Evolutionary conservation across 2,329 filamentous ascomycete genomes (phyloP).

Genomic region (Fusarium protoensiforme): DNA sequence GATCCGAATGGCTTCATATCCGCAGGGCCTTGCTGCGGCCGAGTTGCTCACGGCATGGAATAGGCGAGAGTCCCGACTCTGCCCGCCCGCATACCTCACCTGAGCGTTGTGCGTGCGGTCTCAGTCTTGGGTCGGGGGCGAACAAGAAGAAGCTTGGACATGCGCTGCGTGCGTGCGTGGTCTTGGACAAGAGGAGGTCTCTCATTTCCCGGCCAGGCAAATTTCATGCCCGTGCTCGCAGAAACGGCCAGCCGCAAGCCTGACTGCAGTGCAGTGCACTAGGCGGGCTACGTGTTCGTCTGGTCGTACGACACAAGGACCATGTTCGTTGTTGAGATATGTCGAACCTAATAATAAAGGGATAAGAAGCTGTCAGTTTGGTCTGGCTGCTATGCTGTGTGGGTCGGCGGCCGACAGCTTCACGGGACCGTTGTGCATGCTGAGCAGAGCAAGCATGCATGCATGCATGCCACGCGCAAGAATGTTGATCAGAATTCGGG

Average conservation of each 20-base stretch:
- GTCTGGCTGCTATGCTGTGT: slow-evolving; percentile 9
- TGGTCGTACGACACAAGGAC: slow-evolving; percentile 28
- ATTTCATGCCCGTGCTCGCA: slow-evolving; percentile 33
- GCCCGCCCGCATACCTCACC: slow-evolving; percentile 18
- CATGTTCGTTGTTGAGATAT: slow-evolving; percentile 15
- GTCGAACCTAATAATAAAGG: slow-evolving; percentile 2
- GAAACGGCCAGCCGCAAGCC: slow-evolving; percentile 22
- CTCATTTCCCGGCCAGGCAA: slow-evolving; percentile 38
- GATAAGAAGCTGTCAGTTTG: slow-evolving; percentile 2
- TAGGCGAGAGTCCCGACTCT: slow-evolving; percentile 16
- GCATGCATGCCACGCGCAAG: not conserved
- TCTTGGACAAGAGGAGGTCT: not conserved
- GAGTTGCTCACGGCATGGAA: not conserved
- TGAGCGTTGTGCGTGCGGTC: slow-evolving; percentile 19
- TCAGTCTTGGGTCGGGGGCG: slow-evolving; percentile 5
- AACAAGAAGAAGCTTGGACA: slow-evolving; percentile 33
- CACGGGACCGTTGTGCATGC: slow-evolving; percentile 1
- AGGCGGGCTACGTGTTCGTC: slow-evolving; percentile 33
- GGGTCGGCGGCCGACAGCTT: slow-evolving; percentile 1
- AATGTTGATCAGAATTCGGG: slow-evolving; percentile 6
- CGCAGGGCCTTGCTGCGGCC: not conserved
- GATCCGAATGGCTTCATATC: slow-evolving; percentile 6
- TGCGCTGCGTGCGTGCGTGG: not conserved
- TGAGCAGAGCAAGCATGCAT: not conserved
- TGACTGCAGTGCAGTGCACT: slow-evolving; percentile 11